Evolutionary conservation across 805 yeast species (phyloP), one percentile per base, ranked within the genome.

Genomic region (Maudiozyma pseudohumilis): DNA sequence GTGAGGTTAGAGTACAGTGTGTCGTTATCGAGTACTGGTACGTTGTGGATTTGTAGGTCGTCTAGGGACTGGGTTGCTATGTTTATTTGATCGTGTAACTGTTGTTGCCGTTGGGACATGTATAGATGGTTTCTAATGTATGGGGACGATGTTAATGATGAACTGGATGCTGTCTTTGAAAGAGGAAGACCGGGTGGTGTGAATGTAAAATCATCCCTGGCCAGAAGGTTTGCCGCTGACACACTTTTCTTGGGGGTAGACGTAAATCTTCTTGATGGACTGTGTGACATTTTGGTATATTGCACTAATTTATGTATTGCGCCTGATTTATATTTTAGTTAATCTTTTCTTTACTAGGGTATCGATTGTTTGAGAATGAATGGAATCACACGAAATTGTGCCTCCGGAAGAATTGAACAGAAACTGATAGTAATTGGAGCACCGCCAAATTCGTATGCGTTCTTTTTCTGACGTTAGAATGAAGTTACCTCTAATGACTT

Each of bases 31-130:
- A 50, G 49, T n/a, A 56, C 49, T 22, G 63, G 61, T 2, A 55
- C 57, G 39, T 53, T 56, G 26, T 56, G 63, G 32, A 62, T 36
- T 33, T 60, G 60, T 50, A 63, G 40, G 30, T 57, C 56, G 40
- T 46, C 58, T 45, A 59, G 38, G 1, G 53, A 55, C 35, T 47
- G 48, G 6, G 64, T 40, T 20, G 60, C 50, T 24, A 59, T 59
- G 24, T 56, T 57, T 15, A 61, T 43, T 29, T 55, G 63, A 33
- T 53, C 55, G 27, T 45, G 46, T 29, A 46, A 44, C 37, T 47
- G 56, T 32, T 50, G 54, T 39, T 52, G 59, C 28, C 50, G 58
- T 7, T 56, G 56, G 8, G 61, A 52, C 32, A 40, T 34, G n/a
- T 32, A 29, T 23, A 38, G 30, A 9, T 33, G 24, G 13, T 31